Evolutionary conservation across 352 stramenopile genomes (phyloP).

Genomic region (Pythium coloratum): DNA sequence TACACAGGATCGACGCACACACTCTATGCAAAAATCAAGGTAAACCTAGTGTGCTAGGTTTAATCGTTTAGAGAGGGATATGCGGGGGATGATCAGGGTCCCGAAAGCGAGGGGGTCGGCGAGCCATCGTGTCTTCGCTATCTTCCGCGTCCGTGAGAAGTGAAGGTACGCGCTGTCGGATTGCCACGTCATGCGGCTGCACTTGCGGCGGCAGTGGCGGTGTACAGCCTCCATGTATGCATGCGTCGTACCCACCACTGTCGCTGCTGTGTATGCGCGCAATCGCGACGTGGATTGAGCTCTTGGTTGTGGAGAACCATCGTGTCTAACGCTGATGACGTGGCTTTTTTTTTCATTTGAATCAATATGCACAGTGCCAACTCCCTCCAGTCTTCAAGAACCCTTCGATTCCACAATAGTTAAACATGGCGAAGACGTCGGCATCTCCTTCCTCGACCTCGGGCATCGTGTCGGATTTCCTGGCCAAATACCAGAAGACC

Average conservation of each 20-base stretch:
- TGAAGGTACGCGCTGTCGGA: slow-evolving; percentile 19
- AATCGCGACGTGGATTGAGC: background rate
- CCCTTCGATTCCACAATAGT: slow-evolving; percentile 12
- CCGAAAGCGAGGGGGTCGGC: slow-evolving; percentile 19
- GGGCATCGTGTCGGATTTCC: slow-evolving; percentile 67
- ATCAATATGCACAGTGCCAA: slow-evolving; percentile 3
- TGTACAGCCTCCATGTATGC: background rate
- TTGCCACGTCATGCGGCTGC: background rate
- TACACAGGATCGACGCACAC: background rate
- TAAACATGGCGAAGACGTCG: slow-evolving; percentile 36
- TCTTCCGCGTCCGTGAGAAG: slow-evolving; percentile 25
- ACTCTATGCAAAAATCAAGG: background rate
- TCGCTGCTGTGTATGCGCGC: background rate
- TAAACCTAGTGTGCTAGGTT: slow-evolving; percentile 16
- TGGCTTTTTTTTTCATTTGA: background rate
- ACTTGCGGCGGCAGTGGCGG: background rate
- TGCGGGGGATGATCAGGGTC: slow-evolving; percentile 8
- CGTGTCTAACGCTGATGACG: slow-evolving; percentile 1
- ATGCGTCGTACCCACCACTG: background rate
- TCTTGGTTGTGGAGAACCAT: background rate
- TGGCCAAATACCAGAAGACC: slow-evolving; percentile 77
- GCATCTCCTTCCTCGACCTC: slow-evolving; percentile 31
- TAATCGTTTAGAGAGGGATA: slow-evolving; percentile 20
- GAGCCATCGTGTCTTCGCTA: slow-evolving; percentile 30
- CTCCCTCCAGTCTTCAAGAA: background rate